These are phyloP conservation scores for Blastobotrys terrestris DNA, from an alignment of 805 yeast species.

Conservation along the genomic window DNA sequence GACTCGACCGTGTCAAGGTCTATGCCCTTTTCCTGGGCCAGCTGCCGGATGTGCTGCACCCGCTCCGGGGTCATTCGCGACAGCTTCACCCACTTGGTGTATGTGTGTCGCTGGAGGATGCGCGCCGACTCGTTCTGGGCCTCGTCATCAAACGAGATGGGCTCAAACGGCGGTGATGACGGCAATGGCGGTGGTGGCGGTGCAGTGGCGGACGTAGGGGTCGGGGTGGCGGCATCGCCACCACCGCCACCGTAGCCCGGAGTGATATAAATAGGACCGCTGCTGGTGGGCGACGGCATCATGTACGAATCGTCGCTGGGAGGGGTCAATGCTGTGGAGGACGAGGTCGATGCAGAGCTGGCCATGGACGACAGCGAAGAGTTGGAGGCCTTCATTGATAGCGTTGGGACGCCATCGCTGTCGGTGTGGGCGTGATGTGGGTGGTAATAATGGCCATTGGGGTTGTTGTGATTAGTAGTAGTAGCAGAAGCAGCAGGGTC, in stretches of 20 bases:
- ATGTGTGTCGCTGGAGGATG: slow-evolving; percentile 3
- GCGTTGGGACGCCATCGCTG: neutral
- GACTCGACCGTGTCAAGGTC: slow-evolving; percentile 24
- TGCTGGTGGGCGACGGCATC: neutral
- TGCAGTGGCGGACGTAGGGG: neutral
- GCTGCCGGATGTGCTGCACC: slow-evolving; percentile 19
- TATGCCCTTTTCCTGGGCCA: slow-evolving; percentile 26
- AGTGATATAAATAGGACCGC: neutral
- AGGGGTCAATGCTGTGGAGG: neutral
- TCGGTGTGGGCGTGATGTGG: neutral
- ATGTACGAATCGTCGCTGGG: neutral
- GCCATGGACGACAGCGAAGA: neutral
- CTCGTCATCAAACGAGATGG: neutral
- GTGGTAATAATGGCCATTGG: no score
- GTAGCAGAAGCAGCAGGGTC: no score
- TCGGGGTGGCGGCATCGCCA: neutral
- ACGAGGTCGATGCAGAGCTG: neutral
- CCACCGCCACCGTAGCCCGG: no score
- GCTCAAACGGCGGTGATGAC: neutral
- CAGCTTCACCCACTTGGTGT: slow-evolving; percentile 26
- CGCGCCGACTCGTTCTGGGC: neutral
- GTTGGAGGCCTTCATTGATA: neutral
- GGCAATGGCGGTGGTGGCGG: no score
- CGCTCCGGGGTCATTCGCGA: slow-evolving; percentile 23
- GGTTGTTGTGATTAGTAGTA: no score